Base-by-base conservation (phyloP, 768 basidiomycete genomes). In the Trametes maxima region DNA sequence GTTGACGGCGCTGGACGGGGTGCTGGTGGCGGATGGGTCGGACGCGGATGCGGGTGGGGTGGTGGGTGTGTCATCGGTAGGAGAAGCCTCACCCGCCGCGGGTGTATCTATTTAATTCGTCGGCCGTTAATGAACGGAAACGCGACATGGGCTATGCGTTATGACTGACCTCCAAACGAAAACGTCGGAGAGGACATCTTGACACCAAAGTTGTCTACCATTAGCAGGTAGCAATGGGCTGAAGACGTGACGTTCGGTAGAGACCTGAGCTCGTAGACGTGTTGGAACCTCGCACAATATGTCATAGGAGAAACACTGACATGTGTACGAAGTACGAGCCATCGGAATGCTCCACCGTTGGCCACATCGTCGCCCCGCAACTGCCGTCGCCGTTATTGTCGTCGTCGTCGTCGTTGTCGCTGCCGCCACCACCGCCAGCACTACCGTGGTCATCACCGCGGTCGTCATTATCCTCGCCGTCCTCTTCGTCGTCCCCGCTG, bases 171-270 rank as follows among this genome's bases (percentile, higher is more conserved):
- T 51, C 66, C 68, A 28, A 75, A 64, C 28, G 65, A 66, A 57
- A 76, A 76, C 10, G 57, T 55, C 2, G 75, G 73, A 0, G 75
- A 76, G 3, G 60, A 52, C 49, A 62, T 63, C 6, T 50, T 64
- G 37, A 67, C 54, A 1, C 72, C 74, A 42, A 67, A 68, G 42
- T 70, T 66, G 60, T 73, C 71, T 33, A 69, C 66, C 70, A 76
- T 72, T 52, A 64, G 63, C 16, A 76, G 62, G 50, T 67, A 73
- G 59, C 66, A 74, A 0, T 46, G 57, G 5, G 71, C 56, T 13
- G 59, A 61, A 2, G 62, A 45, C 19, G 67, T 66, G 40, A 72
- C 67, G 25, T 69, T 63, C 19, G 75, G 75, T 10, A 69, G 43
- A 13, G 62, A 49, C 28, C 64, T 70, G 46, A n/a, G 56, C 6